Percentiles rank a stretch among this genome's conserved stretches.
Conservation (phyloP, 208 protist species). For the Leishmania tarentolae region DNA sequence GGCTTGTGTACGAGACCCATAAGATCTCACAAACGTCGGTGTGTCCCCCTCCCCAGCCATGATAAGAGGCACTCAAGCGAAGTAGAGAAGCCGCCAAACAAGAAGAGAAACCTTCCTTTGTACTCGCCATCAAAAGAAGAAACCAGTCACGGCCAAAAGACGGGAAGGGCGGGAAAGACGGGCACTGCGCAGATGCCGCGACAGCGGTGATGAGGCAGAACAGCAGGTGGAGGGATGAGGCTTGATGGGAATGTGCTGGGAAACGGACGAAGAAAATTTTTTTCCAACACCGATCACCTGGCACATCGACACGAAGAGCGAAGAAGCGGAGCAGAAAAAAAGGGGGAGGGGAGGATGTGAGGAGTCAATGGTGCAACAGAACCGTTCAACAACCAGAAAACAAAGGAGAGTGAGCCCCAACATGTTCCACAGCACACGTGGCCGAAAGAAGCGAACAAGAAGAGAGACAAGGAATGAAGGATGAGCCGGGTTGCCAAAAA, state of each 20-base stretch:
- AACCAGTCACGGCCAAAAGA: background rate
- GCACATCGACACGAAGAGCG: background rate
- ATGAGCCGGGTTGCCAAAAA: too few species aligned
- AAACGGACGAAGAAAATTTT: background rate
- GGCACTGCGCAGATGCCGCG: background rate
- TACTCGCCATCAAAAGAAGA: background rate
- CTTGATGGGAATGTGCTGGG: background rate
- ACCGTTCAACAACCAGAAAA: background rate
- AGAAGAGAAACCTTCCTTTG: background rate
- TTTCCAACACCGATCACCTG: background rate
- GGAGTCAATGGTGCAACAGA: background rate
- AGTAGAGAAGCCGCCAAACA: background rate
- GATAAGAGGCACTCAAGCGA: background rate
- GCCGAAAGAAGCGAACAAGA: background rate
- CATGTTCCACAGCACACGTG: too few species aligned
- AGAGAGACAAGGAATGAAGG: background rate
- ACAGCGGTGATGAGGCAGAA: background rate
- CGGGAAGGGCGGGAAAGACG: background rate
- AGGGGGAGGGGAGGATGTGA: background rate
- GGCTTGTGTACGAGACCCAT: background rate
- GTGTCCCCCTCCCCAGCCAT: too few species aligned
- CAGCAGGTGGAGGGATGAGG: background rate
- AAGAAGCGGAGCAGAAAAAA: background rate
- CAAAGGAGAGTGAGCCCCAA: background rate
- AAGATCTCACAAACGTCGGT: too few species aligned